Evolutionary conservation across 1,139 yeast species (phyloP), one percentile per base, ranked within the genome.

Genomic region (Arxiozyma telluris): DNA sequence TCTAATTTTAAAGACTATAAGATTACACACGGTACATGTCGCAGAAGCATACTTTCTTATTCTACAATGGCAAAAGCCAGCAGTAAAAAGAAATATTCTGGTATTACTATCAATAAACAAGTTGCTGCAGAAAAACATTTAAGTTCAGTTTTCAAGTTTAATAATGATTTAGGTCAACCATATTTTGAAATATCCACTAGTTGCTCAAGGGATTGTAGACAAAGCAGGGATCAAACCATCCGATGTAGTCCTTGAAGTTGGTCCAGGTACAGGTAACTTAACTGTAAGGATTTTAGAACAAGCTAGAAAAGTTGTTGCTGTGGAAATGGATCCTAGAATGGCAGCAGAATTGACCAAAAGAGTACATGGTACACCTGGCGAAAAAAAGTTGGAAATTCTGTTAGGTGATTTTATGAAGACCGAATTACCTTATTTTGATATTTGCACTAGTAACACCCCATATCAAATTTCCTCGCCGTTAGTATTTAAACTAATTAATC

Each of bases 311-410:
- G 97, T 93, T 18, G 80, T 88, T 53, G 98, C 98, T 0, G 95
- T 88, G 53, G 99, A 93, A 74, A 91, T 91, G 93, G 99, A 93
- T 72, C 98, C 99, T 25, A 79, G 98, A 73, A 93, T 93, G 99
- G 98, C 98, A 4, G 98, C 98, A 0, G 99, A 93, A 71, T 77
- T 93, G 65, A 89, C 98, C 22, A 93, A 93, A 70, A 85, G 99
- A 76, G 98, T 94, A 27, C 97, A 90, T 66, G 98, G 98, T 17
- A 91, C 95, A 38, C 94, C 97, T 1, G 86, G 81, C 55, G 95
- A 91, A 70, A 89, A 88, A 72, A 89, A 90, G 69, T 76, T 93
- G 55, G 98, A 93, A 61, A 89, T 93, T 55, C 73, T 93, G 67
- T 76, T 94, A 56, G 98, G 98, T 23, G 99, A 93, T 72, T 91